Evolutionary conservation across 2,329 filamentous ascomycete genomes (phyloP).

Genomic region (Coleophoma crateriformis): DNA sequence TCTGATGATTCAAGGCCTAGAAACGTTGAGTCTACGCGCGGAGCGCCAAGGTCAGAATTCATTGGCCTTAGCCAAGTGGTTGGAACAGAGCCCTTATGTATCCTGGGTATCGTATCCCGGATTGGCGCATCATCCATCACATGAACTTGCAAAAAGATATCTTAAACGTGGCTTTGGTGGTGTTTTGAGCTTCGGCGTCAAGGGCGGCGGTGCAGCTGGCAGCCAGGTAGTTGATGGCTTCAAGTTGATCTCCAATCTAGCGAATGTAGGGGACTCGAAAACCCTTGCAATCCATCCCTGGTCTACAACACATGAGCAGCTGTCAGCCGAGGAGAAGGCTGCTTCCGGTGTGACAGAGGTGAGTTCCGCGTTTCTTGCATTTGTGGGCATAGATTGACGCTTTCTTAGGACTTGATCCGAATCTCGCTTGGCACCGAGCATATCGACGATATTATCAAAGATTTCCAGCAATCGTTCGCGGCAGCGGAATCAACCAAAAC

Average conservation of each 20-base stretch:
- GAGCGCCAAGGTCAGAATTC: conserved; percentile 87
- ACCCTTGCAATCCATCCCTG: conserved; percentile 92
- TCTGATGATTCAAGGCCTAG: conserved; percentile 81
- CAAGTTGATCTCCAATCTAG: conserved; percentile 91
- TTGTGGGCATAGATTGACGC: too few species aligned
- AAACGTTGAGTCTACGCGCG: conserved; percentile 81
- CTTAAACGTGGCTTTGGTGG: conserved; percentile 80
- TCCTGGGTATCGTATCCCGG: conserved; percentile 94
- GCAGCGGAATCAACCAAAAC: conserved; percentile 41
- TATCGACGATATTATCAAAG: conserved; percentile 93
- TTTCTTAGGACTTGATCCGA: conserved; percentile 72
- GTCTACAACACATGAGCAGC: conserved; percentile 92
- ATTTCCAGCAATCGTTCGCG: conserved; percentile 88
- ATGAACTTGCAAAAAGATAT: conserved; percentile 81
- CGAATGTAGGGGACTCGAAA: conserved; percentile 95
- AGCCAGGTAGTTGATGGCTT: conserved; percentile 88
- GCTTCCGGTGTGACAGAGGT: conserved; percentile 78
- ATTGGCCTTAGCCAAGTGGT: conserved; percentile 71
- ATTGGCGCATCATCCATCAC: conserved; percentile 73
- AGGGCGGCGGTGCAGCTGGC: conserved; percentile 78
- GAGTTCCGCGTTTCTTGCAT: conserved; percentile 3
- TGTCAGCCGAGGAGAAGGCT: conserved; percentile 74
- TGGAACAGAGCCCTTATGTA: conserved; percentile 78
- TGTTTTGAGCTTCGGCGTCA: conserved; percentile 89
- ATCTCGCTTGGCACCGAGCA: conserved; percentile 95